Base-by-base conservation (phyloP, 2,329 filamentous ascomycete species). In the Colletotrichum sp. region DNA sequence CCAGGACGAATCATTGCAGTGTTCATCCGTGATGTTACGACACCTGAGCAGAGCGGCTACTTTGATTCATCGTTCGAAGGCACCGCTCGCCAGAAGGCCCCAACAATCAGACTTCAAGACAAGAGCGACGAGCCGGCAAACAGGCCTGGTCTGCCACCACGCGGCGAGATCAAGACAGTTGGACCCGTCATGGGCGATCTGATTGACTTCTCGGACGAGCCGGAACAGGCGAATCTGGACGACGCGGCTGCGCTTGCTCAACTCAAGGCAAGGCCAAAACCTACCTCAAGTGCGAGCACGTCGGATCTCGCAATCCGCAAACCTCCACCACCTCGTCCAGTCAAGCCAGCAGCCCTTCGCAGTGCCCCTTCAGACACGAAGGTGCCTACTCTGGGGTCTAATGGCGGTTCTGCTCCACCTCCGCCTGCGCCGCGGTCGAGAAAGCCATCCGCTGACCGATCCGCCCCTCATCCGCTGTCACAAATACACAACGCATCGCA, bases 11-110 rank as follows among this genome's bases (percentile, higher is more conserved):
- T 99, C 3, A 87, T 96, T 34, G 97, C 93, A 0, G 92, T 99
- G 8, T 99, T 99, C 84, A 99, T 99, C 78, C 92, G 98, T 71
- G 97, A 99, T 84, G 95, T 99, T 26, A 99, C 97, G 0, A 98
- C 95, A 0, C 91, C 94, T 0, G 90, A 94, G 49, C 89, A 88
- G 63, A 89, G 92, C 15, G 92, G 91, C 0, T 99, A 97, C 83
- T 98, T 98, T 81, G 95, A 98, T 78, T 89, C 92, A 2, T 83
- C 85, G 0, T 86, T 87, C 68, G 82, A 85, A 13, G 69, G 81
- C 12, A 71, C 77, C 65, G 66, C 78, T 2, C 81, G 80, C 6
- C 80, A 77, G 36, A 83, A 80, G 62, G 71, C 79, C 26, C 78
- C 81, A n/a, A 81, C 78, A 65, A 71, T 78, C 62, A 71, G 44